Conservation (phyloP, 23 red algal genomes). For the Pyropia haitanensis region DNA sequence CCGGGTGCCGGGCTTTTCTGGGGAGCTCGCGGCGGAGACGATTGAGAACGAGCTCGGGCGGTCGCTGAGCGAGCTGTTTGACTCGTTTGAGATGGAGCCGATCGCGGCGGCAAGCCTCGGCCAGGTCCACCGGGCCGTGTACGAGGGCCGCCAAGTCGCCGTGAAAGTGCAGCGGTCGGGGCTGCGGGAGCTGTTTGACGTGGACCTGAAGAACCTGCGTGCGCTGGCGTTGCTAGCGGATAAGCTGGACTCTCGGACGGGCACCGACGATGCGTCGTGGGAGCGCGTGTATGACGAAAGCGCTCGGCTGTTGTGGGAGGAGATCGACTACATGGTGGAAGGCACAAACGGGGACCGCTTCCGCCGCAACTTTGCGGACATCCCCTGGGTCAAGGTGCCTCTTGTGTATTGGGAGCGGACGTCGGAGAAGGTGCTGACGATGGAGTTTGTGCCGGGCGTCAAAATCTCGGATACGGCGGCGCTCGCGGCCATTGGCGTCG, state of each 20-base stretch:
- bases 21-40: slow-evolving; percentile 44
- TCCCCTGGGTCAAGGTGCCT: slow-evolving; percentile 75
- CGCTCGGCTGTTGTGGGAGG: slow-evolving; percentile 79
- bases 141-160: slow-evolving; percentile 57
- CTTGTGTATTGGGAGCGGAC: slow-evolving; percentile 58
- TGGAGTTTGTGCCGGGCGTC: slow-evolving; percentile 89
- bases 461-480: slow-evolving; percentile 71
- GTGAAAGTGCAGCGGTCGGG: slow-evolving; percentile 93
- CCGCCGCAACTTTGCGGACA: slow-evolving; percentile 59
- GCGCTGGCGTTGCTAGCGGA: slow-evolving; percentile 60
- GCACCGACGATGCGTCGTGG: slow-evolving; percentile 59
- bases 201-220: slow-evolving; percentile 89
- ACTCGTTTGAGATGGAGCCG: slow-evolving; percentile 59
- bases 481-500: slow-evolving; percentile 53
- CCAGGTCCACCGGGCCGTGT: slow-evolving; percentile 83
- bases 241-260: slow-evolving; percentile 52
- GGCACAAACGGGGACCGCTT: slow-evolving; percentile 73
- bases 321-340: slow-evolving; percentile 91
- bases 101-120: slow-evolving; percentile 93
- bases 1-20: slow-evolving; percentile 73
- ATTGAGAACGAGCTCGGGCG: slow-evolving; percentile 71
- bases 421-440: slow-evolving; percentile 63
- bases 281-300: slow-evolving; percentile 82
- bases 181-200: slow-evolving; percentile 72
- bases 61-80: slow-evolving; percentile 48